Evolutionary conservation across 1,139 yeast species (phyloP), one percentile per base, ranked within the genome.

Genomic region (Cylindricascospora bacillispora): DNA sequence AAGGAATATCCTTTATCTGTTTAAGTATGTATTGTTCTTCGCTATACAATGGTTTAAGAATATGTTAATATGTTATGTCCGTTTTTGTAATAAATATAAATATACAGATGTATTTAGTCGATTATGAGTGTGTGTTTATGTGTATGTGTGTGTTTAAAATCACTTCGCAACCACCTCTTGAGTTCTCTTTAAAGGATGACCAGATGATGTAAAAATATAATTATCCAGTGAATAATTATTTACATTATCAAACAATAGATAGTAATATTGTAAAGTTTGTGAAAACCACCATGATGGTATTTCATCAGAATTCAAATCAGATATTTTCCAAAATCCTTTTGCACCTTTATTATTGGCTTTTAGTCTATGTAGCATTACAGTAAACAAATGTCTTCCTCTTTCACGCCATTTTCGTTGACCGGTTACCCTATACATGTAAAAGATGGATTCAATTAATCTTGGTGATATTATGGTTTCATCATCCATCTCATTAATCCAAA

Each of bases 1-100:
- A 85, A 85, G 51, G 76, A 73, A 49, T 89, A 74, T 73, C 97
- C 97, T 56, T 78, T 89, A 50, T 83, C 97, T 47, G 82, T 72
- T 38, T 57, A 52, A 47, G 26, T 6, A 18, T 18, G 12, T 12
- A 13, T 6, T 5, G 4, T 19, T 6, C 12, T n/a, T n/a, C n/a
- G n/a, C n/a, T n/a, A n/a, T 21, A 14, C 20, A 24, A 14, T 13
- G 9, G 15, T n/a, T n/a, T n/a, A n/a, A n/a, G n/a, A n/a, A n/a
- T n/a, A n/a, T 7, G 15, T 19, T 12, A 21, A 19, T n/a, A 27
- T 3, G 12, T 6, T 7, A 21, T 13, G n/a, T n/a, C n/a, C n/a
- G n/a, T n/a, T n/a, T n/a, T 6, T 23, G 13, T 13, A 18, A 19
- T 13, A 19, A 22, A 22, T n/a, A 22, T 22, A 22, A 25, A 25